Percentiles rank a stretch among this genome's conserved stretches.
phyloP scores from a whole-genome alignment of 805 yeast genomes.

The Yamadazyma paraphyllophila region DNA sequence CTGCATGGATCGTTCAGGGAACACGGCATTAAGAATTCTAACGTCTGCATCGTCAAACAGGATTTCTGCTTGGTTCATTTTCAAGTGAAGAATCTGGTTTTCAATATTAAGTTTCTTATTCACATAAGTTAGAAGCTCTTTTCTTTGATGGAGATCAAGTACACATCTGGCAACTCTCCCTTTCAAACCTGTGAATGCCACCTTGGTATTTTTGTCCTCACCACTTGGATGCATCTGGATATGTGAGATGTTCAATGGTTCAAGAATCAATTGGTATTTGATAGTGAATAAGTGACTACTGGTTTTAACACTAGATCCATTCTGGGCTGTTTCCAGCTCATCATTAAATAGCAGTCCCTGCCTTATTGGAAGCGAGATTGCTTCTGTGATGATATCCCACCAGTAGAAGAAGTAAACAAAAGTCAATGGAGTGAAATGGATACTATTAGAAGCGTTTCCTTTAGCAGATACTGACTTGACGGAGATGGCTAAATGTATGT shows the following conservation, averaged over 20 bases:
- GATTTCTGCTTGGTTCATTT: constrained; percentile 65
- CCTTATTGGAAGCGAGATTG: constrained; percentile 33
- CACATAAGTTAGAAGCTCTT: constrained; percentile 34
- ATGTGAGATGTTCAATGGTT: constrained; percentile 40
- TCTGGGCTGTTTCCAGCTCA: constrained; percentile 6
- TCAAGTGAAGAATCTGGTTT: constrained; percentile 48
- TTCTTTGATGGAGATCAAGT: constrained; percentile 41
- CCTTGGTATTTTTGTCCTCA: constrained; percentile 20
- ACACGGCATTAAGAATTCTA: constrained; percentile 61
- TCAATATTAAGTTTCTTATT: constrained; percentile 36
- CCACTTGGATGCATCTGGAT: constrained; percentile 28
- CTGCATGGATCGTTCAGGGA: constrained; percentile 50
- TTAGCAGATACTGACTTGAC: constrained; percentile 32
- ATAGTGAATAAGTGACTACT: constrained; percentile 41
- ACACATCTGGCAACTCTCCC: constrained; percentile 32
- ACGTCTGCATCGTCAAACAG: constrained; percentile 69
- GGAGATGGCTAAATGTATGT: constrained; percentile 55
- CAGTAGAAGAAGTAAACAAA: constrained; percentile 39
- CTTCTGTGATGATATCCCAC: constrained; percentile 39
- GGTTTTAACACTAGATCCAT: constrained; percentile 31
- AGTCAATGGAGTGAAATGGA: constrained; percentile 39
- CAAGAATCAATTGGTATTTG: constrained; percentile 39
- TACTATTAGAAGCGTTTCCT: constrained; percentile 33
- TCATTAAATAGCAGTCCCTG: constrained; percentile 32
- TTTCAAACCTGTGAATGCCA: constrained; percentile 40